Evolutionary conservation across 306 rosid genomes (phyloP), one percentile per base, ranked within the genome.

Genomic region (Hippophae tibetana): DNA sequence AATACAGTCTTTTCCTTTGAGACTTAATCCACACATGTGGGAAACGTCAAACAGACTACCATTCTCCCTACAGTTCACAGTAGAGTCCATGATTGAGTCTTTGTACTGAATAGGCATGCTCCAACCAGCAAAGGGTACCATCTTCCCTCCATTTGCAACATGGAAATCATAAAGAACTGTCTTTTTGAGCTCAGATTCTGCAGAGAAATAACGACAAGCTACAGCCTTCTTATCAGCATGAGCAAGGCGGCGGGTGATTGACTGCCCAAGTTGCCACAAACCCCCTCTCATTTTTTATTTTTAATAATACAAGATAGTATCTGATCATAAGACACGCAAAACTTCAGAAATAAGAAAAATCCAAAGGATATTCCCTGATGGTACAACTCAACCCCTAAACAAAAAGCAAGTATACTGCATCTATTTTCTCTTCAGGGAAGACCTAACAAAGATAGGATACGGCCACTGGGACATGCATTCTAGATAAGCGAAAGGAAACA

Each of bases 71-170:
- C 95, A 84, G 73, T 84, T 87, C n/a, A 87, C 61, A 14, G 97
- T 90, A 0, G 95, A 90, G 60, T 90, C 97, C 74, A 87, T 87
- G 71, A 90, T 90, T 12, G 95, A 90, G 66, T 90, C 97, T 76
- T 90, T 90, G 76, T 90, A 90, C 66, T 90, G 97, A 57, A 90
- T 90, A 42, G 95, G 95, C 95, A 90, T 90, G 74, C 89, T 84
- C 97, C 95, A 90, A 53, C 97, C 95, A 53, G 97, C 97, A 72
- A 90, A 90, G 11, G 95, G 95, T 63, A 90, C 95, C 94, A 90
- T 84, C 94, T 90, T 90, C 62, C 95, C 97, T 0, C 97, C 94
- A 70, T 90, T 9, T 42, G 89, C 84, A 42, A 87, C 82, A 66
- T 87, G 97, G 80, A 87, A 90, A 57, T 90, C 95, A 72, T 82